Conservation (phyloP, 164 flowering plant species). For the Magnolia sinica region DNA sequence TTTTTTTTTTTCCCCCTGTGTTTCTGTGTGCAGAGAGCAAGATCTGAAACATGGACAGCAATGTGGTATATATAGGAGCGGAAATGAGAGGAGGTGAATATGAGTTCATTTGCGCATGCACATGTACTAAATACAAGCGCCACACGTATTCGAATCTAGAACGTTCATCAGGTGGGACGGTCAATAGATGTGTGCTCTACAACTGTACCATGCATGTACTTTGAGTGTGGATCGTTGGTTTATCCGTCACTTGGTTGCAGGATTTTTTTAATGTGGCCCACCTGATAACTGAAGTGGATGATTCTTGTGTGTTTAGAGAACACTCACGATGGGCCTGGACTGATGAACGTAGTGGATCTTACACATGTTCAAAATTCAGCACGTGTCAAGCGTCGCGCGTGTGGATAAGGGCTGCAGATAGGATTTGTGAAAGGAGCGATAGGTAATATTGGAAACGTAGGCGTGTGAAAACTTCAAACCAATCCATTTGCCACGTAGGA, state of each 20-base stretch:
- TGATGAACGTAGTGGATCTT: background rate
- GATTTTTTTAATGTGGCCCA: background rate
- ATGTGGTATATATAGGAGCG: background rate
- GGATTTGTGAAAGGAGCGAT: background rate
- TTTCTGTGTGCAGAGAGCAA: background rate
- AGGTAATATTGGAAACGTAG: background rate
- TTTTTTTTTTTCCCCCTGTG: background rate
- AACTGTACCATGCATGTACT: background rate
- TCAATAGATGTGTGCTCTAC: background rate
- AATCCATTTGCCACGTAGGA: background rate
- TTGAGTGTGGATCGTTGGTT: no score
- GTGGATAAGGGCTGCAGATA: background rate
- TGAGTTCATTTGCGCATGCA: background rate
- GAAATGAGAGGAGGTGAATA: background rate
- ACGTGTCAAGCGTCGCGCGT: background rate
- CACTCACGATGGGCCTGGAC: no score
- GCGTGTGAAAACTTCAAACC: background rate
- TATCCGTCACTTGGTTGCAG: no score
- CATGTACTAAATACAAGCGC: background rate
- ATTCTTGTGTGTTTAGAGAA: background rate
- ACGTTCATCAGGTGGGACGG: background rate
- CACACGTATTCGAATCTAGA: background rate
- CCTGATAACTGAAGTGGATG: background rate
- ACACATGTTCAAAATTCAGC: background rate
- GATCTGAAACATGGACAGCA: background rate